Evolutionary conservation across 2,329 filamentous ascomycete species (phyloP).

Genomic region (Plenodomus tracheiphilus): DNA sequence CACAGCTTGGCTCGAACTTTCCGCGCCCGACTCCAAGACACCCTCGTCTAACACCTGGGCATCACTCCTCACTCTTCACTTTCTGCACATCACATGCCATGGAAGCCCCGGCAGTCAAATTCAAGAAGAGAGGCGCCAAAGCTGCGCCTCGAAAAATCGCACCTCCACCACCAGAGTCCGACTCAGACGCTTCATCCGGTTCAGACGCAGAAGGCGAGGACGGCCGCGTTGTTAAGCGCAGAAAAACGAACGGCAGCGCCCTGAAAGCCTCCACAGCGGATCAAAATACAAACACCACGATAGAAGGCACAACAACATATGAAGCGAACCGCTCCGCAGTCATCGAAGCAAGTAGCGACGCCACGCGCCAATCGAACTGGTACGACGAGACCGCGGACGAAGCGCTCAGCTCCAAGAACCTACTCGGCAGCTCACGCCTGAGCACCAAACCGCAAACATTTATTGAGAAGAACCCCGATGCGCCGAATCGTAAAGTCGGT

Average conservation of each 20-base stretch:
- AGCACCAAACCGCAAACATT: constrained; percentile 52
- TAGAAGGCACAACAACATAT: constrained; percentile 56
- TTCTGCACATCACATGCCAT: constrained; percentile 27
- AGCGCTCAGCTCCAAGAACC: constrained; percentile 56
- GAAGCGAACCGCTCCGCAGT: constrained; percentile 64
- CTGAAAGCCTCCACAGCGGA: constrained; percentile 67
- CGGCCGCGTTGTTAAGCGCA: constrained; percentile 77
- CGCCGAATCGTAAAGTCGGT: constrained; percentile 70
- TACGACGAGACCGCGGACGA: constrained; percentile 72
- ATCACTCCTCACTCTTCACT: constrained; percentile 3
- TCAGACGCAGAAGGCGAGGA: constrained; percentile 69
- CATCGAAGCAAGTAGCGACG: constrained; percentile 75
- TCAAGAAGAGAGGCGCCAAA: constrained; percentile 85
- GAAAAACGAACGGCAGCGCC: constrained; percentile 68
- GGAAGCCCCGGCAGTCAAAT: constrained; percentile 64
- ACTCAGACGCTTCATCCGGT: constrained; percentile 66
- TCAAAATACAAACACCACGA: constrained; percentile 48
- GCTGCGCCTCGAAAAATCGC: constrained; percentile 80
- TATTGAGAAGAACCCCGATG: constrained; percentile 79
- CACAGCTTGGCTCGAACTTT: constrained; percentile 30
- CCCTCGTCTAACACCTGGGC: constrained; percentile 1
- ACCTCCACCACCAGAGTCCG: constrained; percentile 68
- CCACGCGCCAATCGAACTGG: constrained; percentile 88
- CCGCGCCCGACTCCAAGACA: constrained; percentile 7
- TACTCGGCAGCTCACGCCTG: constrained; percentile 61